A percentile compares a stretch with the other conserved stretches of the same genome.
phyloP scores from a whole-genome alignment of 2,329 filamentous ascomycete species.

The Venturia nashicola region DNA sequence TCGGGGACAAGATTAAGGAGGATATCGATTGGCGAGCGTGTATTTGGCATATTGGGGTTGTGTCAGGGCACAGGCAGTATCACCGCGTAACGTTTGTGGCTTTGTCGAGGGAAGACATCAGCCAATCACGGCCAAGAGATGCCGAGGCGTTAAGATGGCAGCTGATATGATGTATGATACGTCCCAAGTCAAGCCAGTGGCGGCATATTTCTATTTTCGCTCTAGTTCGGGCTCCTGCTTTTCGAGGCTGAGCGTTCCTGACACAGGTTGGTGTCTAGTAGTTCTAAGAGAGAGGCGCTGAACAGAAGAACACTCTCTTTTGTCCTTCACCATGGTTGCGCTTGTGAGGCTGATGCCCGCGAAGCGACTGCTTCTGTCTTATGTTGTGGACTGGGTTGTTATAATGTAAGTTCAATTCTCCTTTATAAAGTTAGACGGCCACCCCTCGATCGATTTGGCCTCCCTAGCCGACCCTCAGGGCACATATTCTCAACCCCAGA shows the following conservation, averaged over 20 bases:
- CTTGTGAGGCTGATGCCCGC: slow-evolving; percentile 21
- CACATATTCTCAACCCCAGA: not conserved
- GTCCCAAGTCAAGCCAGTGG: not conserved
- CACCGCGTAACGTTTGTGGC: not conserved
- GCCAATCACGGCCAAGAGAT: not conserved
- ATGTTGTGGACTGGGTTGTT: slow-evolving; percentile 63
- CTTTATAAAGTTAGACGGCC: slow-evolving; percentile 5
- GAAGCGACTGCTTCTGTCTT: slow-evolving; percentile 48
- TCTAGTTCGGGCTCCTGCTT: not conserved
- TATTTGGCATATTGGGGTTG: slow-evolving; percentile 3
- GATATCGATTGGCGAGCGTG: slow-evolving; percentile 19
- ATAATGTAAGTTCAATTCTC: slow-evolving; percentile 39
- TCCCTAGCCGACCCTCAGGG: not conserved
- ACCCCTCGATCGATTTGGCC: too few species aligned
- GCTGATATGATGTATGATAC: too few species aligned
- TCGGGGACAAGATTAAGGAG: slow-evolving; percentile 59
- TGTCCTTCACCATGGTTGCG: not conserved
- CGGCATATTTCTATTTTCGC: not conserved
- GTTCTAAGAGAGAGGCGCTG: too few species aligned
- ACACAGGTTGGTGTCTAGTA: not conserved
- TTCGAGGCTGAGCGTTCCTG: not conserved
- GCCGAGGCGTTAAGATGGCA: not conserved
- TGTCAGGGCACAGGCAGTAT: too few species aligned
- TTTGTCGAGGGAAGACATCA: not conserved
- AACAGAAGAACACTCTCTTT: not conserved